These are phyloP conservation scores for Trametes sp. DNA, from an alignment of 1,284 basidiomycete species.

Conservation along the genomic window DNA sequence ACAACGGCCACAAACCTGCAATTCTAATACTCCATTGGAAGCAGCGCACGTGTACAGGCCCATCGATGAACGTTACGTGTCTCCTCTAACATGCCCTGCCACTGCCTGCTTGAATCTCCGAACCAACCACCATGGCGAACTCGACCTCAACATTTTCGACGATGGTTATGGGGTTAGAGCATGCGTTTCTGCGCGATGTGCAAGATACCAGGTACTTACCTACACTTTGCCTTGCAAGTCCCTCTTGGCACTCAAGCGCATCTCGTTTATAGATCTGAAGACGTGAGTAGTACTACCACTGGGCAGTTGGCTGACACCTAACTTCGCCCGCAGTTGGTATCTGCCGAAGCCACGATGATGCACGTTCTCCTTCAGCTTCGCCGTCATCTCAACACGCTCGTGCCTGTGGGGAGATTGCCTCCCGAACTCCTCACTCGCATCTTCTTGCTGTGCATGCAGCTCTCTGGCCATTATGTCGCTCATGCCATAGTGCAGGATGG, in stretches of 20 bases:
- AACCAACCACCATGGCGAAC: neutral
- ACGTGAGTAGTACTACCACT: neutral
- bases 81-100: too few relatives aligned
- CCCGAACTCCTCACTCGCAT: neutral
- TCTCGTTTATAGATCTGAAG: neutral
- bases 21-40: too few relatives aligned
- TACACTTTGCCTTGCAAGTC: too few relatives aligned
- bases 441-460: neutral
- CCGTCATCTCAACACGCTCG: neutral
- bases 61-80: too few relatives aligned
- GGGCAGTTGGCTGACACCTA: too few relatives aligned
- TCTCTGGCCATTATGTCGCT: neutral
- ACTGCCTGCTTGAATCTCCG: too few relatives aligned
- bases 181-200: neutral
- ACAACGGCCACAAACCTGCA: too few relatives aligned
- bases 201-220: neutral
- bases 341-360: neutral
- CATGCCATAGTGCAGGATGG: too few relatives aligned
- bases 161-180: neutral
- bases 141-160: neutral
- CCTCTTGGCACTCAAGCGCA: too few relatives aligned
- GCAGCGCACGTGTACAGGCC: too few relatives aligned
- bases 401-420: neutral
- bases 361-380: neutral
- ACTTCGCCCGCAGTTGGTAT: neutral